These are phyloP conservation scores for Aspergillus ellipticus DNA, from an alignment of 495 filamentous ascomycete species.

Conservation along the genomic window DNA sequence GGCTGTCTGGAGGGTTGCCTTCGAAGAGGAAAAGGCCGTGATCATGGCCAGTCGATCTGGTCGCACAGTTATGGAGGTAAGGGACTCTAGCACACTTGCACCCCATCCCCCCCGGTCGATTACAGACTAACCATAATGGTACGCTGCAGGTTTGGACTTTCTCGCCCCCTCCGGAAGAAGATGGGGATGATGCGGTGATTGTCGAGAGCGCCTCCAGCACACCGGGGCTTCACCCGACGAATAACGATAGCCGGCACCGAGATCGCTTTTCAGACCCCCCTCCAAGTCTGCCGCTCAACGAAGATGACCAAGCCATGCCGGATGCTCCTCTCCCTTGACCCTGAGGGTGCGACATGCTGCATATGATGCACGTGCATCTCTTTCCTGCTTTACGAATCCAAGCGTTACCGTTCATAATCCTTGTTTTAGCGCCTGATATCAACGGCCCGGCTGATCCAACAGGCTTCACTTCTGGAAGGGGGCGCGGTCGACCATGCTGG, in stretches of 20 bases:
- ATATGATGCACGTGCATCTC: constrained; percentile 24
- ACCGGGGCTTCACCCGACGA: constrained; percentile 25
- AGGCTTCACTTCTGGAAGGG: constrained; percentile 4
- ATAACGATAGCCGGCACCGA: constrained; percentile 22
- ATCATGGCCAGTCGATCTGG: constrained; percentile 82
- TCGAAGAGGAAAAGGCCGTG: constrained; percentile 96
- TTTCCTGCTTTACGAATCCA: constrained; percentile 16
- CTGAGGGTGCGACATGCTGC: not conserved
- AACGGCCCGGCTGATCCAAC: not conserved
- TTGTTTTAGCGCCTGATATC: constrained; percentile 9
- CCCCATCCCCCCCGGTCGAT: constrained; percentile 8
- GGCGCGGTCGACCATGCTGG: constrained; percentile 7
- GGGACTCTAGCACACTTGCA: constrained; percentile 8
- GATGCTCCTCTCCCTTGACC: constrained; percentile 34
- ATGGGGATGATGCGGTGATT: constrained; percentile 25
- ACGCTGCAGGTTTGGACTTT: constrained; percentile 78
- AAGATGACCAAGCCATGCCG: constrained; percentile 38
- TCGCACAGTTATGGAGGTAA: constrained; percentile 94
- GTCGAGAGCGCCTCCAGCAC: constrained; percentile 38
- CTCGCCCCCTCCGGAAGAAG: constrained; percentile 70
- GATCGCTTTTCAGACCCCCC: constrained; percentile 34
- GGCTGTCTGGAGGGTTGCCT: constrained; percentile 95
- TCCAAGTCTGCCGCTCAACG: constrained; percentile 25
- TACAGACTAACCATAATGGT: not conserved
- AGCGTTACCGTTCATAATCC: constrained; percentile 9